Conservation (phyloP, 106 monocot genomes). For the Vanilla planifolia region DNA sequence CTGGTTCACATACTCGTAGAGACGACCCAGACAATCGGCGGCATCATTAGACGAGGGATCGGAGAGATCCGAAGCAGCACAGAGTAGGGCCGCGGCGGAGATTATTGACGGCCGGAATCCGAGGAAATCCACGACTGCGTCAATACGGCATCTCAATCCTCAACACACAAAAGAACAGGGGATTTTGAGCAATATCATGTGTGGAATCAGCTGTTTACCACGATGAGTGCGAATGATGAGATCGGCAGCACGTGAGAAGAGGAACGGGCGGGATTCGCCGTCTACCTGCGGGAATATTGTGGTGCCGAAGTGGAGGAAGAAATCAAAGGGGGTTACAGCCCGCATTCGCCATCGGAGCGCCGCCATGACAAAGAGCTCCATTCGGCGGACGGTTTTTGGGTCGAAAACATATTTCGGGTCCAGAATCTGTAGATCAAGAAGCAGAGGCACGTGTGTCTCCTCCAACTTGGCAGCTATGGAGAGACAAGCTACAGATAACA, state of each 20-base stretch:
- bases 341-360: constrained; percentile 71
- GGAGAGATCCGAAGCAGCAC: constrained; percentile 18
- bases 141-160: too few species aligned
- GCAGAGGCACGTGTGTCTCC: constrained; percentile 56
- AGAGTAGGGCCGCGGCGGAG: constrained; percentile 48
- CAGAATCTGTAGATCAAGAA: constrained; percentile 45
- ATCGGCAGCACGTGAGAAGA: constrained; percentile 34
- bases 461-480: constrained; percentile 87
- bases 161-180: neutral
- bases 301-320: constrained; percentile 35
- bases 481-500: constrained; percentile 72
- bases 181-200: neutral
- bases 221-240: constrained; percentile 45
- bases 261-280: neutral
- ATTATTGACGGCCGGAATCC: constrained; percentile 46
- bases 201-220: constrained; percentile 22
- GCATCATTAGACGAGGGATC: constrained; percentile 11
- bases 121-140: constrained; percentile 56
- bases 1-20: constrained; percentile 24
- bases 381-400: constrained; percentile 37
- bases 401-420: constrained; percentile 51
- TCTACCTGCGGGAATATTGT: neutral
- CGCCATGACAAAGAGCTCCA: constrained; percentile 76
- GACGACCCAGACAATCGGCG: constrained; percentile 6
- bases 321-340: constrained; percentile 71